Evolutionary conservation across 108 stramenopile genomes (phyloP).

Genomic region (Skeletonema marinoi): DNA sequence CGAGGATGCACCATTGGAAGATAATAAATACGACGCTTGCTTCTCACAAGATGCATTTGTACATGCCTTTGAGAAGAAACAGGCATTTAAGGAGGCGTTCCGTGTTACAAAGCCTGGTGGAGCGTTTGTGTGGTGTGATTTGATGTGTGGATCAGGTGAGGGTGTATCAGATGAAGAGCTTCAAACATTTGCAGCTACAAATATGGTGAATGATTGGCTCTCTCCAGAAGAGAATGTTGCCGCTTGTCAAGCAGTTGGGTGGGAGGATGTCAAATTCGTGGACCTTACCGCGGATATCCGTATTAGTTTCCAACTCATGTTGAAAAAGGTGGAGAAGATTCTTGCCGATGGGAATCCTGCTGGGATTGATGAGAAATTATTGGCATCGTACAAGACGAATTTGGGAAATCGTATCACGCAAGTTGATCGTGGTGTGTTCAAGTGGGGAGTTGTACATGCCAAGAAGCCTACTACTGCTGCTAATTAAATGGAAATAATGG

Average conservation of each 20-base stretch:
- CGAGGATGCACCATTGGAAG: slow-evolving; percentile 31
- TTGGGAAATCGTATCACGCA: slow-evolving; percentile 49
- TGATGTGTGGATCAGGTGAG: slow-evolving; percentile 55
- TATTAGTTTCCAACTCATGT: slow-evolving; percentile 52
- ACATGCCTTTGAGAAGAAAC: slow-evolving; percentile 52
- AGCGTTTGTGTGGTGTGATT: slow-evolving; percentile 57
- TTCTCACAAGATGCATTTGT: slow-evolving; percentile 74
- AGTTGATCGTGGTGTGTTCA: slow-evolving; percentile 63
- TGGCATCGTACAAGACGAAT: slow-evolving; percentile 42
- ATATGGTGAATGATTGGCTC: slow-evolving; percentile 60
- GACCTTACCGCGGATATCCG: slow-evolving; percentile 58
- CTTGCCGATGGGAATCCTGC: slow-evolving; percentile 35
- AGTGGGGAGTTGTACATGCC: slow-evolving; percentile 62
- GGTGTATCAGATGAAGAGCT: slow-evolving; percentile 50
- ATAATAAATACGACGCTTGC: slow-evolving; percentile 41
- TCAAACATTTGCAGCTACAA: slow-evolving; percentile 41
- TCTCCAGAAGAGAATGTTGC: slow-evolving; percentile 49
- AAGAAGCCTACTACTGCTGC: slow-evolving; percentile 34
- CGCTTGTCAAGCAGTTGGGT: slow-evolving; percentile 44
- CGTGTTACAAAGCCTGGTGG: slow-evolving; percentile 60
- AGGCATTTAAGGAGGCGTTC: slow-evolving; percentile 53
- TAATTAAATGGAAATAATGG: not conserved
- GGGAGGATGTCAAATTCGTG: slow-evolving; percentile 57
- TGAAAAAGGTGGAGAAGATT: slow-evolving; percentile 55
- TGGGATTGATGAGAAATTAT: slow-evolving; percentile 35